Conservation (phyloP, 1,284 basidiomycete species). For the Puccinia hordei region DNA sequence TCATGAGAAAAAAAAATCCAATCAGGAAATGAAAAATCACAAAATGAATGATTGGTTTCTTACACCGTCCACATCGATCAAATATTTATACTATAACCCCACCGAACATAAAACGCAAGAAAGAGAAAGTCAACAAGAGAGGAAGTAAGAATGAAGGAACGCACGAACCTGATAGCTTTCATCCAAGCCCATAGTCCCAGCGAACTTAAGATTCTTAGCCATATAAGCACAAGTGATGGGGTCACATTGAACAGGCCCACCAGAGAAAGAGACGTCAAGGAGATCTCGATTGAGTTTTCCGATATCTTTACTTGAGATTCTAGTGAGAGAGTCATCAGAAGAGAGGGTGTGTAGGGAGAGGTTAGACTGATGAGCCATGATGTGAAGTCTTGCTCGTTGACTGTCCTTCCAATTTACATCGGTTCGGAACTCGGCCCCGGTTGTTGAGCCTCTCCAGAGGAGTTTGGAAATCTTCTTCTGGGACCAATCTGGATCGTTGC, state of each 20-base stretch:
- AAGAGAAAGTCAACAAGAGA: not conserved
- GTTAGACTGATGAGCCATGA: slow-evolving; percentile 53
- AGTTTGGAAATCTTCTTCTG: slow-evolving; percentile 53
- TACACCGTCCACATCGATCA: slow-evolving; percentile 58
- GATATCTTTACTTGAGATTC: slow-evolving; percentile 41
- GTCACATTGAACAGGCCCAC: slow-evolving; percentile 57
- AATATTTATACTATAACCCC: slow-evolving; percentile 58
- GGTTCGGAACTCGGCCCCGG: slow-evolving; percentile 56
- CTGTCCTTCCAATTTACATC: slow-evolving; percentile 55
- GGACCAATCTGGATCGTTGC: slow-evolving; percentile 57
- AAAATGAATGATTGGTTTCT: slow-evolving; percentile 20
- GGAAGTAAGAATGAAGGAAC: slow-evolving; percentile 10
- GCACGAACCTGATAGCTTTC: slow-evolving; percentile 53
- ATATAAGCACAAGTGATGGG: slow-evolving; percentile 56
- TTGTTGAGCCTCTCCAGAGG: slow-evolving; percentile 57
- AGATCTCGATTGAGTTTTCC: slow-evolving; percentile 52
- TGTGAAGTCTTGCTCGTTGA: slow-evolving; percentile 57
- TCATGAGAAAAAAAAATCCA: not conserved
- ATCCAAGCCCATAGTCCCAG: slow-evolving; percentile 56
- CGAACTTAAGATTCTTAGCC: slow-evolving; percentile 55
- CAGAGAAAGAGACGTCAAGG: slow-evolving; percentile 55
- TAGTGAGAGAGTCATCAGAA: slow-evolving; percentile 31
- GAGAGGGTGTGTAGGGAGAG: slow-evolving; percentile 53
- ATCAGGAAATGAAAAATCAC: not conserved
- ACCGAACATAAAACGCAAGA: not conserved